phyloP scores from a whole-genome alignment of 768 basidiomycete species.

The Omphalotus guepiniiformis region DNA sequence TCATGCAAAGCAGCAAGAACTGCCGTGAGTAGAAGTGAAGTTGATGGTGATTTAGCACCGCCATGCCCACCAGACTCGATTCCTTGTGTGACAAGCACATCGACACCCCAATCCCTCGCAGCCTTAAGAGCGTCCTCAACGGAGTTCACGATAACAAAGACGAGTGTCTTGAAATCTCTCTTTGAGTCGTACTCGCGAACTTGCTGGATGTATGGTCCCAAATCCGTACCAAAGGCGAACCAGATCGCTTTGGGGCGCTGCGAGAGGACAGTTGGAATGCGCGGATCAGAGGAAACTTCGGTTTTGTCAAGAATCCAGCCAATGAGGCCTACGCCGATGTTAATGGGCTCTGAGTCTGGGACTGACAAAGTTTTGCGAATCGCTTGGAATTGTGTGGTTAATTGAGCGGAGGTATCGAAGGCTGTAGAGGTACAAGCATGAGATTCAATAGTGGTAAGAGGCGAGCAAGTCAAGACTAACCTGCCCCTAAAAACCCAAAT shows the following conservation, averaged over 20 bases:
- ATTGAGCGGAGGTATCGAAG: conserved; percentile 28
- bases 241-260: conserved; percentile 49
- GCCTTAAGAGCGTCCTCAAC: conserved; percentile 43
- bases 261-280: conserved; percentile 41
- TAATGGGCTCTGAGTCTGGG: conserved; percentile 30
- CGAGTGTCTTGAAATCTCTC: conserved; percentile 39
- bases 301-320: conserved; percentile 52
- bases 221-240: conserved; percentile 55
- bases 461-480: conserved; percentile 30
- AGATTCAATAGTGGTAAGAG: too few relatives aligned
- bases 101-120: conserved; percentile 42
- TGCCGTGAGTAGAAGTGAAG: conserved; percentile 32
- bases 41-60: conserved; percentile 30
- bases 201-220: conserved; percentile 47
- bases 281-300: conserved; percentile 26
- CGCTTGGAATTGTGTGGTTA: conserved; percentile 38
- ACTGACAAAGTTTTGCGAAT: conserved; percentile 32
- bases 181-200: conserved; percentile 36
- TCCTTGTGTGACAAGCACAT: conserved; percentile 69
- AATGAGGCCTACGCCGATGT: conserved; percentile 56
- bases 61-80: conserved; percentile 49
- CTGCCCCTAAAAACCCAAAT: conserved; percentile 52
- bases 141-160: conserved; percentile 47
- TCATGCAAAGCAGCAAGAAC: conserved; percentile 30
- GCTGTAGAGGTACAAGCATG: conserved; percentile 30